Base-by-base conservation (phyloP, 805 yeast species). In the Sungouiella blattae region DNA sequence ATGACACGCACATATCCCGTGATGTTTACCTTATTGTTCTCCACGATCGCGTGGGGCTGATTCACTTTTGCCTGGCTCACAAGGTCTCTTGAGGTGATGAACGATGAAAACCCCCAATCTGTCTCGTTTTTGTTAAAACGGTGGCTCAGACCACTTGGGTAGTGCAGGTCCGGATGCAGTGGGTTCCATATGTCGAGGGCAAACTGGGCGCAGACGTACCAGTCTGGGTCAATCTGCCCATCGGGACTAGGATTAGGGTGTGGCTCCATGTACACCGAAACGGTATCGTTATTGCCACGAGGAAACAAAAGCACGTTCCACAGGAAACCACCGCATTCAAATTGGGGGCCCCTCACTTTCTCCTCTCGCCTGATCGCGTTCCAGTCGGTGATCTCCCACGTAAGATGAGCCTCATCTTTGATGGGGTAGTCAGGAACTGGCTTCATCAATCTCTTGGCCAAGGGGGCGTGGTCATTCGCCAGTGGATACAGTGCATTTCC, bases 41-140 rank as follows among this genome's bases (percentile, higher is more conserved):
- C 72, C 35, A 83, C 53, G 42, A 72, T 58, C 1, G 69, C 54
- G 35, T 56, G 52, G 13, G 43, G 34, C 41, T 67, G 67, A 5
- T 33, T 41, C 8, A 36, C 36, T 26, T 43, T 43, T 20, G 22
- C 25, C 9, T 42, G 39, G 35, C 28, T 45, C 27, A 75, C 67
- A 20, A 75, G 50, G 37, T 83, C 91, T 11, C 40, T 35, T 6
- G 39, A 35, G 5, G 43, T 22, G 13, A 79, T 64, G 49, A 87
- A 80, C 39, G 80, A 80, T 7, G 89, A 76, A 60, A 93, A 93
- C 18, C 99, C 99, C 99, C 99, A 93, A 58, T 93, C 99, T 1
- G 86, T 76, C 36, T 86, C 95, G 30, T 70, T 65, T 7, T 78
- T 69, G 45, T 71, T 77, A 62, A 87, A 93, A 43, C 98, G 67